Evolutionary conservation across 192 early-diverging fungal species (phyloP).

Genomic region (Coemansia sp.): DNA sequence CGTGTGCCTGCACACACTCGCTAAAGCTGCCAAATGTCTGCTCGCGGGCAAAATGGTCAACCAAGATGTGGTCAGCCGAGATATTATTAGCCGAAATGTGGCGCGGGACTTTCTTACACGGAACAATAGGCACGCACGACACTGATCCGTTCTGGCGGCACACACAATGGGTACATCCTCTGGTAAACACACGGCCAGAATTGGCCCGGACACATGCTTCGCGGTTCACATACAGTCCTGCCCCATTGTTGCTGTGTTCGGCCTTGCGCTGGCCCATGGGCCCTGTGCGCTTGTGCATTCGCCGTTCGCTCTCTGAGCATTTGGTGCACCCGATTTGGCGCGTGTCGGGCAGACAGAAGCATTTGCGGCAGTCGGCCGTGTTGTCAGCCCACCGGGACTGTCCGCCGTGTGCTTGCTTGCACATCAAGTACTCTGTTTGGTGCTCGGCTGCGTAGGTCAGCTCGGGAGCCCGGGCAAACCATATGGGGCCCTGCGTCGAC

Average conservation of each 20-base stretch:
- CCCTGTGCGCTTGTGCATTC: not conserved
- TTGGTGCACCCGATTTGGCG: constrained; percentile 30
- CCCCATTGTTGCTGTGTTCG: not conserved
- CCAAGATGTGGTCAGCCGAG: too few species aligned
- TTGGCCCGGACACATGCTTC: constrained; percentile 41
- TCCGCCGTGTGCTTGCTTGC: constrained; percentile 44
- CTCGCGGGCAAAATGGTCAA: too few species aligned
- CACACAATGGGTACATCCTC: constrained; percentile 15
- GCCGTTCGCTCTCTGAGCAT: constrained; percentile 2
- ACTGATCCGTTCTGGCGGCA: constrained; percentile 35
- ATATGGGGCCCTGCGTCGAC: constrained; percentile 17
- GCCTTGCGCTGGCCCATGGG: constrained; percentile 6
- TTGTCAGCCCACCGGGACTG: constrained; percentile 20
- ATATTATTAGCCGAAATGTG: too few species aligned
- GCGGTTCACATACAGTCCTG: constrained; percentile 28
- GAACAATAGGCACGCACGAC: constrained; percentile 7
- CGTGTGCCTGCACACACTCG: not conserved
- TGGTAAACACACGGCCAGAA: constrained; percentile 10
- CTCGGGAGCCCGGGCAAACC: constrained; percentile 29
- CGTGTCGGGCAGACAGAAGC: constrained; percentile 46
- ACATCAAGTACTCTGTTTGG: constrained; percentile 24
- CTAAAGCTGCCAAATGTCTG: too few species aligned
- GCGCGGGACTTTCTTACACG: not conserved
- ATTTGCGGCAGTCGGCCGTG: constrained; percentile 14
- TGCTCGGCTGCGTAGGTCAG: constrained; percentile 12